Evolutionary conservation across 2,329 filamentous ascomycete species (phyloP).

Genomic region (Microdochium nivale): DNA sequence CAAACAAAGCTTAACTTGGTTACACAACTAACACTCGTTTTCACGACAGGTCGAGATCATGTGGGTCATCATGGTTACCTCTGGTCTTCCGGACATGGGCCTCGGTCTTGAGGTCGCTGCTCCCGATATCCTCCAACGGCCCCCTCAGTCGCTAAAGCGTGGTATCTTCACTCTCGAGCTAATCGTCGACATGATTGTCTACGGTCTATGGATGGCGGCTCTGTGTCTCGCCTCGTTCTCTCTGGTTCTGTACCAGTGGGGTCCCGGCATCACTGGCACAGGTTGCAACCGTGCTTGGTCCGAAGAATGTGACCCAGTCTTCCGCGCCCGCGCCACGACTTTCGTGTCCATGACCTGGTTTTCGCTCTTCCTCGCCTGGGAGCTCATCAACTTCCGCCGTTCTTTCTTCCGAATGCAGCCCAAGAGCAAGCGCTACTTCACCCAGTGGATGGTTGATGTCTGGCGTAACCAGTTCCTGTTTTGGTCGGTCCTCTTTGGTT

Average conservation of each 20-base stretch:
- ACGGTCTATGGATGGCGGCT: not conserved
- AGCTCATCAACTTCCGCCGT: not conserved
- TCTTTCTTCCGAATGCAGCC: not conserved
- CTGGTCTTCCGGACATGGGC: slow-evolving; percentile 57
- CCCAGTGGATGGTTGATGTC: not conserved
- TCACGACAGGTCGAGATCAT: slow-evolving; percentile 45
- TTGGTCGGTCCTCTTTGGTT: not conserved
- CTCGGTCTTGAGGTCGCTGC: slow-evolving; percentile 32
- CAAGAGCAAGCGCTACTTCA: not conserved
- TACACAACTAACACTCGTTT: not conserved
- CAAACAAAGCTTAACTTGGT: not conserved
- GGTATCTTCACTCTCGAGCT: not conserved
- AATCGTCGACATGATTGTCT: not conserved
- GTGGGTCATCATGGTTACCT: slow-evolving; percentile 65
- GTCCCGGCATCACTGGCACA: not conserved
- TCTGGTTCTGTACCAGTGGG: not conserved
- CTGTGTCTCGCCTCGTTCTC: not conserved
- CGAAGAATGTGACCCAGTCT: slow-evolving; percentile 3
- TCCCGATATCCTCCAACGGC: not conserved
- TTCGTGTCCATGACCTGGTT: slow-evolving; percentile 33
- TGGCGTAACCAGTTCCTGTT: not conserved
- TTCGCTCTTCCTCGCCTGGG: not conserved
- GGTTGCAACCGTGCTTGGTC: slow-evolving; percentile 28
- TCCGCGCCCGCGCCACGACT: not conserved
- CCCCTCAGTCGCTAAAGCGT: not conserved